These are phyloP conservation scores for Fusarium camptoceras DNA, from an alignment of 2,329 filamentous ascomycete genomes.

Conservation along the genomic window DNA sequence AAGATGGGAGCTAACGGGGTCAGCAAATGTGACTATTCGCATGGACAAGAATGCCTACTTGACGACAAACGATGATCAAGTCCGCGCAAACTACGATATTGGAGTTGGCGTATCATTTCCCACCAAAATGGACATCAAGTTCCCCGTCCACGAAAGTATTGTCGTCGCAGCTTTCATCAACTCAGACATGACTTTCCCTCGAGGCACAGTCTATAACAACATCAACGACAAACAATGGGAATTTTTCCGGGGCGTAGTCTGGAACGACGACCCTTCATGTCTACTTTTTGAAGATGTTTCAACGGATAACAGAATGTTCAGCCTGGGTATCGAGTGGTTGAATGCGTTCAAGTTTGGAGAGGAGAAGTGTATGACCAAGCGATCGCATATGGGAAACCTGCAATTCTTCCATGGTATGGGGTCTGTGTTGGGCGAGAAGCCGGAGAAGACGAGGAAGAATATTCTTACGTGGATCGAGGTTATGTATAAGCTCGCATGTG, in stretches of 20 bases:
- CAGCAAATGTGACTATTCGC: constrained; percentile 22
- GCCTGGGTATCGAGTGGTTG: constrained; percentile 18
- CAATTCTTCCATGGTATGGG: constrained; percentile 37
- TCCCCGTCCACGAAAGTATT: constrained; percentile 29
- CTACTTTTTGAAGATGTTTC: constrained; percentile 17
- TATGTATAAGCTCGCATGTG: constrained; percentile 37
- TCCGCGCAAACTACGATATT: constrained; percentile 20
- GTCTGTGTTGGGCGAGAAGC: constrained; percentile 15
- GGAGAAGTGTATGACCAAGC: constrained; percentile 28
- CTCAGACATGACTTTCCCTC: constrained; percentile 23
- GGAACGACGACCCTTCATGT: constrained; percentile 36
- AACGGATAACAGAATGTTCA: constrained; percentile 25
- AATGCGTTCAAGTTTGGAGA: constrained; percentile 26
- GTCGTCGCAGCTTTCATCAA: constrained; percentile 29
- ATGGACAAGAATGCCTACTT: neutral
- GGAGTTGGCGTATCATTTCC: constrained; percentile 22
- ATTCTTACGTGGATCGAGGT: constrained; percentile 28
- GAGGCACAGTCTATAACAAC: constrained; percentile 35
- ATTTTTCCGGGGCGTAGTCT: constrained; percentile 28
- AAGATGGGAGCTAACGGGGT: neutral
- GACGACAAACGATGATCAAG: neutral
- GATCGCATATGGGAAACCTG: constrained; percentile 33
- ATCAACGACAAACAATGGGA: constrained; percentile 35
- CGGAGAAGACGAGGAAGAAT: constrained; percentile 10
- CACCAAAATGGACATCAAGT: constrained; percentile 17